Evolutionary conservation across 371 early-diverging fungal genomes (phyloP), one percentile per base, ranked within the genome.

Genomic region (Syncephalastrum racemosum): DNA sequence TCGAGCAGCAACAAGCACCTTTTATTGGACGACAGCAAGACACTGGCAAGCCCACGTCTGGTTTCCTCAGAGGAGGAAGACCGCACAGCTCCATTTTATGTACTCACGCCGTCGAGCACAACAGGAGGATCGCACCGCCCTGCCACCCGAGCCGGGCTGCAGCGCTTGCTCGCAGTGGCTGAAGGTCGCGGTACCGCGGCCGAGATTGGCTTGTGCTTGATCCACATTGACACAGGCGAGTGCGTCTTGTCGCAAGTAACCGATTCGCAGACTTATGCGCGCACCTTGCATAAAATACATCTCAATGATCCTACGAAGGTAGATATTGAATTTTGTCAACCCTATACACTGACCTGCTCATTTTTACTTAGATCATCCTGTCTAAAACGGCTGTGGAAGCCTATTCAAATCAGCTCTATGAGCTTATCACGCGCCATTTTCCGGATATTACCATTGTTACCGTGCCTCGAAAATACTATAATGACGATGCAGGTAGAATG

Each of bases 121-220:
- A 31, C 36, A 5, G 10, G 36, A 8, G 10, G 10, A 31, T 31
- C 36, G 10, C 36, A 10, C 12, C 56, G 53, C 27, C 48, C 52
- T 2, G 16, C 49, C 19, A 60, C 63, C 31, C 31, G 44, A 2
- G 51, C 52, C n/a, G 47, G 50, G 4, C 47, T 53, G 27, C 45
- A 60, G 24, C 52, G 57, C 40, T 54, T 74, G 1, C 64, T 78
- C 65, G 74, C 80, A 6, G 46, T 86, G 16, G 67, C 70, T 19
- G 81, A 86, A 63, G 79, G 85, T 3, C 59, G 74, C 23, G 81
- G 79, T 22, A 60, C 75, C 15, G 67, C 83, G 16, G 59, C 62
- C 24, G 89, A 89, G 60, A 71, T 89, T 23, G 91, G 89, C 1
- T 57, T 89, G 40, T 88, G 88, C 39, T 64, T 82, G 36, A 71